Conservation (phyloP, 148 eudicot species). For the Spergularia bocconei region DNA sequence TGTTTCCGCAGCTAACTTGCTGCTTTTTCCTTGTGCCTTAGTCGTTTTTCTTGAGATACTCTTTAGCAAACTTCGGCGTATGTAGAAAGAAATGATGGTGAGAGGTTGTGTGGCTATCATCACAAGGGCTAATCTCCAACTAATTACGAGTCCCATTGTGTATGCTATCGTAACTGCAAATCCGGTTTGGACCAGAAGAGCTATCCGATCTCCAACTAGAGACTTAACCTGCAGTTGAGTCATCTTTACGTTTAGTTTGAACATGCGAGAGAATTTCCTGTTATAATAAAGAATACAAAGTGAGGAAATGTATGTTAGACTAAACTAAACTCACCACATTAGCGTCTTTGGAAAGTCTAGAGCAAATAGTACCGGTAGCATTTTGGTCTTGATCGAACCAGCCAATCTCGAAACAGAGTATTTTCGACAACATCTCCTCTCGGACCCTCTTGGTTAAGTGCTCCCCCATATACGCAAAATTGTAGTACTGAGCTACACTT, state of each 20-base stretch:
- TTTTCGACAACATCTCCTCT: slow-evolving; percentile 64
- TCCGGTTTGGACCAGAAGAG: slow-evolving; percentile 62
- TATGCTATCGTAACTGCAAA: slow-evolving; percentile 66
- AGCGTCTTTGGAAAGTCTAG: slow-evolving; percentile 84
- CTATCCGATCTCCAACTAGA: slow-evolving; percentile 74
- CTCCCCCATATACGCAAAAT: slow-evolving; percentile 86
- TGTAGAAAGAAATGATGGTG: slow-evolving; percentile 51
- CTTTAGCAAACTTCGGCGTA: slow-evolving; percentile 54
- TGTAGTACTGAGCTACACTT: slow-evolving; percentile 56
- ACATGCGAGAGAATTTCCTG: too few species aligned
- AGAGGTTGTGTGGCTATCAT: slow-evolving; percentile 77
- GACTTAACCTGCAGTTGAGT: slow-evolving; percentile 60
- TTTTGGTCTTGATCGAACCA: slow-evolving; percentile 87
- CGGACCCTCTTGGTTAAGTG: slow-evolving; percentile 72
- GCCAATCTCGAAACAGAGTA: slow-evolving; percentile 77
- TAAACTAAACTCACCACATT: slow-evolving; percentile 59
- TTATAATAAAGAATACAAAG: too few species aligned
- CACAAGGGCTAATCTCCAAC: slow-evolving; percentile 70
- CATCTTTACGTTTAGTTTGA: too few species aligned
- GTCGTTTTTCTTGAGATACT: slow-evolving; percentile 61
- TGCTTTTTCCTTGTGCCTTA: slow-evolving; percentile 68
- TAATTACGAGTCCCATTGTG: slow-evolving; percentile 70
- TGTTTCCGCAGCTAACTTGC: slow-evolving; percentile 79
- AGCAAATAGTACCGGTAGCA: slow-evolving; percentile 78
- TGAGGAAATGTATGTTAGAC: neutral